Base-by-base conservation (phyloP, 164 flowering plant genomes). In the Vitis rupestris region DNA sequence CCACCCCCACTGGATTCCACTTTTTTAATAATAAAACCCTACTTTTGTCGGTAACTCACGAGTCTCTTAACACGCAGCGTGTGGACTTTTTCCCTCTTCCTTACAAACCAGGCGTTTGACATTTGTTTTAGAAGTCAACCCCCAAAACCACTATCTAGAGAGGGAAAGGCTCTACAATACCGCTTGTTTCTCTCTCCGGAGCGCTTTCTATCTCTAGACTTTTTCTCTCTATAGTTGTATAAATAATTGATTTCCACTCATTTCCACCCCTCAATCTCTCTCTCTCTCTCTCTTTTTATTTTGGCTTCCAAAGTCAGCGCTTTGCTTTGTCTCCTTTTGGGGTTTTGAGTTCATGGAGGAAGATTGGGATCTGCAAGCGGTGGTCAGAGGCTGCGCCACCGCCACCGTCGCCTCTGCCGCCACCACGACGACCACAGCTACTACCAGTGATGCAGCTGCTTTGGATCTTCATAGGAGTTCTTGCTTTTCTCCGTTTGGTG, bases 281-380 rank as follows among this genome's bases (percentile, higher is more conserved):
- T 72, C 69, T 69, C 16, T 59, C 67, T 72, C 69, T 69, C 66
- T 49, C 67, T 67, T 70, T 74, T 67, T 58, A 72, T 60, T 52
- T 49, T 50, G 49, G 74, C 30, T 57, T n/a, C 73, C 60, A 87
- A 90, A 87, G 95, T 91, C 98, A 93, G 94, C 98, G 97, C 92
- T 84, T 84, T 77, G 75, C 77, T 81, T 85, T 86, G 84, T 89
- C 89, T 72, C 72, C 56, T 59, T 53, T 37, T 37, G 44, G 44
- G 44, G 5, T 37, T 37, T 6, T 37, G 44, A 37, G 50, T 17
- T 16, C 70, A 90, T 92, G 94, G 92, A 74, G 23, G 97, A 77
- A 10, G 94, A 91, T 64, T 95, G 99, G 99, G 99, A 88, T 82
- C 87, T 95, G 15, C 90, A 88, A 37, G 99, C 99, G 19, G 97